Evolutionary conservation across 305 asterid genomes (phyloP), one percentile per base, ranked within the genome.

Genomic region (Rubia balearica): DNA sequence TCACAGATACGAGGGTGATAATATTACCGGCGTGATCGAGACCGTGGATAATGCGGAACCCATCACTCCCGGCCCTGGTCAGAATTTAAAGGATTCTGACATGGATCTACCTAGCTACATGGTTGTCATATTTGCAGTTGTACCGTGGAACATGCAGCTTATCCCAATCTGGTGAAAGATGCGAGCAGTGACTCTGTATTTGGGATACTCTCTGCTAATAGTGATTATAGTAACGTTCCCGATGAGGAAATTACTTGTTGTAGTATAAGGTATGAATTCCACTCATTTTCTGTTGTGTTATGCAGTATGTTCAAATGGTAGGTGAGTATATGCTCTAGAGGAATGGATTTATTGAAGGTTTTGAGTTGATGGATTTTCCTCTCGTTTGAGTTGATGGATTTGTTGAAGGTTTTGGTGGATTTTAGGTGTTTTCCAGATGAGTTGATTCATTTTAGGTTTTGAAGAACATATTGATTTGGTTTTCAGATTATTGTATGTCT

Each of bases 121-220:
- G 93, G 95, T 90, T 73, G 96, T 88, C 1, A 95, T 93, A 8
- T 90, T 90, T 81, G 96, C 88, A 79, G 95, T 90, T 10, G 91
- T 88, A 60, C 91, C 95, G 63, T 90, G 95, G 69, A 90, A 89
- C 76, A 64, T 83, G 78, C 83, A 73, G 74, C 95, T 88, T 73
- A 84, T 8, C 33, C 33, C 33, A 30, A 30, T 70, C 77, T 2
- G 86, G 14, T 83, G 17, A 90, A 88, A 79, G 85, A 83, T 36
- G 63, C 88, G 87, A 84, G 85, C 13, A 84, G 74, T 68, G 5
- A 82, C 82, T 41, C 80, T 82, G 51, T 82, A 82, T 78, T 67
- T 82, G 36, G 86, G 86, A 4, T 82, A 82, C 66, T 79, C 83
- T 17, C 78, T 82, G 22, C 77, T 82, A 71, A 82, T 82, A 83